phyloP scores from a whole-genome alignment of 2,329 filamentous ascomycete genomes.

The Cladosporium sp. region DNA sequence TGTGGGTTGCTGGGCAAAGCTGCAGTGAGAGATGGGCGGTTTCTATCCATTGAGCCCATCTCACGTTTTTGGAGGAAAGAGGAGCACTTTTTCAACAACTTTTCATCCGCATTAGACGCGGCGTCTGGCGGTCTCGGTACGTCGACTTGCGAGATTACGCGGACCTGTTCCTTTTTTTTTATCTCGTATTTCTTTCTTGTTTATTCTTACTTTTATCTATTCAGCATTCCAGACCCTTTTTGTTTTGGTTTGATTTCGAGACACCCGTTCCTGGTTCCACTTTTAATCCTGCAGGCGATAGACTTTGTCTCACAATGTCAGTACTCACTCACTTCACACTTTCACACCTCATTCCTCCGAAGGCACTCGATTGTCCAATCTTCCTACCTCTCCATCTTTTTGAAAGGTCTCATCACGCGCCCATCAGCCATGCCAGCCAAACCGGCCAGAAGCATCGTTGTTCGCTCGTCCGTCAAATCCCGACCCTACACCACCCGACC shows the following conservation, averaged over 20 bases:
- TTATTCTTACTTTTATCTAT: background rate
- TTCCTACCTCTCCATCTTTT: no score
- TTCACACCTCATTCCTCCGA: no score
- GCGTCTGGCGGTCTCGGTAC: conserved; percentile 10
- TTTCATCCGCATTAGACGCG: background rate
- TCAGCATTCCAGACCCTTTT: background rate
- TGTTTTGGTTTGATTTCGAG: background rate
- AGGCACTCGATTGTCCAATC: no score
- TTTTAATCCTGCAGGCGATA: background rate
- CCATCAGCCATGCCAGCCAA: no score
- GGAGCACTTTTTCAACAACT: background rate
- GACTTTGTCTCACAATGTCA: background rate
- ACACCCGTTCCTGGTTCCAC: background rate
- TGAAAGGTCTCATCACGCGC: no score
- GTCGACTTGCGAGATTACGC: background rate
- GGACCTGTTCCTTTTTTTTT: background rate
- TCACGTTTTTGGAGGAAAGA: background rate
- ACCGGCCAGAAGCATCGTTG: no score
- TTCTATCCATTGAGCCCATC: background rate
- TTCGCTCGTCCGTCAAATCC: no score
- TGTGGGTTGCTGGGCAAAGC: background rate
- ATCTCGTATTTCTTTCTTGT: background rate
- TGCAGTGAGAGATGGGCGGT: background rate
- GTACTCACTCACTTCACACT: background rate
- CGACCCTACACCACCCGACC: no score